Evolutionary conservation across 2,329 filamentous ascomycete genomes (phyloP), one percentile per base, ranked within the genome.

Genomic region (Trichoderma breve): DNA sequence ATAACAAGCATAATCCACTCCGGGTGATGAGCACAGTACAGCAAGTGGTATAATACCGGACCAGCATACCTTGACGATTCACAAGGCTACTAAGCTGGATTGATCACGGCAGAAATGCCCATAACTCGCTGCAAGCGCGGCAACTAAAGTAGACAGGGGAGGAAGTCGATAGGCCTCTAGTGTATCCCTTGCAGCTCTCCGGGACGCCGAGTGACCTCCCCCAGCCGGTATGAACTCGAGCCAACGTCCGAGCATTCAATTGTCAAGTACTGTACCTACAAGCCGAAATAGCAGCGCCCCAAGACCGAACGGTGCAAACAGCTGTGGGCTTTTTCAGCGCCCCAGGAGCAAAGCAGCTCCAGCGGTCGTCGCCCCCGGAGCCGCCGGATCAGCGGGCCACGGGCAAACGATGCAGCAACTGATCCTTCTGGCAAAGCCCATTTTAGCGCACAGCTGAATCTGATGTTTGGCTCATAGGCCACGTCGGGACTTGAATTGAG

Each of bases 401-500:
- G 15, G 26, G 55, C 34, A 28, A 14, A 8, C 60, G 21, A 43
- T 21, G 15, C 34, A 71, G 12, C 57, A 58, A 60, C 18, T 28
- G 39, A 30, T 51, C 30, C 66, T 70, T 36, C 28, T 47, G 21
- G 21, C 62, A 47, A 43, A 39, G 39, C 18, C 55, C 55, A 47
- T 34, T 61, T 62, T 70, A 70, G 66, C 39, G 55, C 36, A 60
- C 65, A 70, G 66, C 66, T 70, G 66, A 62, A 61, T 61, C 65
- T 60, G 36, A 69, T 62, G 36, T 70, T 43, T 70, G 58, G 39
- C 39, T 21, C 43, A 51, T 51, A 36, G 43, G 68, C 68, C 68
- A 57, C 68, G 58, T 71, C 68, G 68, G 68, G 68, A 71, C 68
- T 71, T 71, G 68, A 11, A 64, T 32, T 64, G 68, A 71, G 68